Base-by-base conservation (phyloP, 2,329 filamentous ascomycete genomes). In the Didymella segeticola region DNA sequence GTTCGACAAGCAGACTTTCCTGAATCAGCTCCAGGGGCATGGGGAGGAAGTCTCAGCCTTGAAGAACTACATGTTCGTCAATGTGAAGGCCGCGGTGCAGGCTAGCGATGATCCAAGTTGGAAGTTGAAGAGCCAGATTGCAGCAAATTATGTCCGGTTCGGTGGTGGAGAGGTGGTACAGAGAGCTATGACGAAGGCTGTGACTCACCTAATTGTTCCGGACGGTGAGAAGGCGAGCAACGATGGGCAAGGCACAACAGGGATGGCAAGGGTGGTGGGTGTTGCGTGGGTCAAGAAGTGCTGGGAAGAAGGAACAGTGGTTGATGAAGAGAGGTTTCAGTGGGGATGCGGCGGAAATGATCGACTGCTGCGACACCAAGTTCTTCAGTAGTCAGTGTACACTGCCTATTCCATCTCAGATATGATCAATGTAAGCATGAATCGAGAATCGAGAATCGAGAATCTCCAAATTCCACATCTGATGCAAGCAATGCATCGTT, bases 271-370 rank as follows among this genome's bases (percentile, higher is more conserved):
- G 15, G 42, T 66, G 8, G 89, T 97, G 2, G 83, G 78, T 0
- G 72, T 81, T 9, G 78, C 79, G 12, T 99, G 95, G 95, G 76
- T 97, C 0, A 82, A 87, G 43, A 86, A 89, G 46, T 90, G 90
- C 66, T 96, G 93, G 91, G 80, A 79, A 53, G 90, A 93, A 71
- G 82, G 80, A 59, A 96, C 91, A 1, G 68, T 89, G 56, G 72
- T 97, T 39, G 91, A 96, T 61, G 93, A 97, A 47, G 73, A 74
- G 45, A 62, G 70, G 26, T 75, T 69, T 39, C 69, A 70, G 26
- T 73, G 71, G 71, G 69, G 69, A 7, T 71, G 58, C n/a, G n/a
- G n/a, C n/a, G n/a, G n/a, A 22, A 27, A 26, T 19, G 36, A 57
- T n/a, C n/a, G n/a, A n/a, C n/a, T n/a, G n/a, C n/a, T n/a, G n/a